Evolutionary conservation across 495 filamentous ascomycete genomes (phyloP).

Genomic region (Hypoxylon cercidicola): DNA sequence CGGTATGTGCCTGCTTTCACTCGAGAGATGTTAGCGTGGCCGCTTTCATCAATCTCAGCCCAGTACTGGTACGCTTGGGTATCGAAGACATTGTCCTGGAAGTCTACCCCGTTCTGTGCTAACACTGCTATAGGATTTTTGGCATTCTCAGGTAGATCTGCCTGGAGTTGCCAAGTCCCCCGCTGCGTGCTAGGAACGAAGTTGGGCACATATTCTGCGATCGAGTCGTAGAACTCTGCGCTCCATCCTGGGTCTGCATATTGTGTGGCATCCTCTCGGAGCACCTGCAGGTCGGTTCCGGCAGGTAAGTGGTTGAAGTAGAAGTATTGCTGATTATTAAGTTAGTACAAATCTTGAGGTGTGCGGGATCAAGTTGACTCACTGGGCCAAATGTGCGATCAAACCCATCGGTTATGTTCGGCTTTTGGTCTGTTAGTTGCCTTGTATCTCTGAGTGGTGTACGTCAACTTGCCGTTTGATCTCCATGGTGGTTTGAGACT

Average conservation of each 20-base stretch:
- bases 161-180: constrained; percentile 53
- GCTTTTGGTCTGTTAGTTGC: constrained; percentile 38
- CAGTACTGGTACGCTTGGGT: constrained; percentile 65
- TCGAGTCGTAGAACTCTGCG: constrained; percentile 64
- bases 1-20: constrained; percentile 64
- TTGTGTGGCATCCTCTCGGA: constrained; percentile 59
- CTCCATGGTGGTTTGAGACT: constrained; percentile 68
- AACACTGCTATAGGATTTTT: constrained; percentile 61
- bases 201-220: constrained; percentile 63
- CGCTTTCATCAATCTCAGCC: constrained; percentile 60
- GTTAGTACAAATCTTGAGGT: constrained; percentile 2
- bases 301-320: constrained; percentile 64
- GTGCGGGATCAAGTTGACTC: constrained; percentile 9
- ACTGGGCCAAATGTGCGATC: constrained; percentile 66
- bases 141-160: constrained; percentile 59
- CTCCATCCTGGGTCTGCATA: constrained; percentile 63
- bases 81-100: constrained; percentile 66
- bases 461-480: constrained; percentile 52
- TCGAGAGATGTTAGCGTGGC: constrained; percentile 57
- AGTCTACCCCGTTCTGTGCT: constrained; percentile 61
- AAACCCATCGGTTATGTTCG: constrained; percentile 69
- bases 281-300: constrained; percentile 51
- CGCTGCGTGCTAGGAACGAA: constrained; percentile 59
- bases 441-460: neutral
- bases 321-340: constrained; percentile 57